A percentile compares a stretch with the other conserved stretches of the same genome.
Conservation (phyloP, 2,329 filamentous ascomycete species). For the Metarhizium guizhouense region DNA sequence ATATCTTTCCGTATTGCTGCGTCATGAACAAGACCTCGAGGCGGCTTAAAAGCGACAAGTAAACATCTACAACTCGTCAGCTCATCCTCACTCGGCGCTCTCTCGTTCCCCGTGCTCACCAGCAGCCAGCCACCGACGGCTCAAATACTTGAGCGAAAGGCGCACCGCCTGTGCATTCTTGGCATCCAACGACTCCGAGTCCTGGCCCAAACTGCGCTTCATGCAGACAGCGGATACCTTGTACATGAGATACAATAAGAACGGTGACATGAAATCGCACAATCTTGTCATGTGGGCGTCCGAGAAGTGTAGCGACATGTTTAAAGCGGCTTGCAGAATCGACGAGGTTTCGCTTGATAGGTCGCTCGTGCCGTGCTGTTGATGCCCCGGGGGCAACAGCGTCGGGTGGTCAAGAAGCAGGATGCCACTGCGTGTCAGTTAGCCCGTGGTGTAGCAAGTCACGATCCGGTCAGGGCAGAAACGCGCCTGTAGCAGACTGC, state of each 20-base stretch:
- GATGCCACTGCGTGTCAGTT: not conserved
- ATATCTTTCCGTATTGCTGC: not conserved
- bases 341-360: not conserved
- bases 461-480: not conserved
- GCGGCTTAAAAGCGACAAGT: not conserved
- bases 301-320: not conserved
- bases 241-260: not conserved
- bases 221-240: not conserved
- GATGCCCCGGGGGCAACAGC: not conserved
- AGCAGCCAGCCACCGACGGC: not conserved
- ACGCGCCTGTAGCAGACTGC: slow-evolving; percentile 9
- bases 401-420: not conserved
- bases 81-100: not conserved
- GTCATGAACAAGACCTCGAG: not conserved
- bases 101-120: not conserved
- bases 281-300: not conserved
- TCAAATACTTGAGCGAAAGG: not conserved
- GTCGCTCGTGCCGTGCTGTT: not conserved
- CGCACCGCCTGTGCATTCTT: not conserved
- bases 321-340: not conserved
- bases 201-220: not conserved
- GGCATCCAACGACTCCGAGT: not conserved
- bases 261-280: not conserved
- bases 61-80: not conserved
- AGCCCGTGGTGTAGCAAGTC: not conserved